Conservation (phyloP, 495 filamentous ascomycete genomes). For the Hyaloscypha bicolor region DNA sequence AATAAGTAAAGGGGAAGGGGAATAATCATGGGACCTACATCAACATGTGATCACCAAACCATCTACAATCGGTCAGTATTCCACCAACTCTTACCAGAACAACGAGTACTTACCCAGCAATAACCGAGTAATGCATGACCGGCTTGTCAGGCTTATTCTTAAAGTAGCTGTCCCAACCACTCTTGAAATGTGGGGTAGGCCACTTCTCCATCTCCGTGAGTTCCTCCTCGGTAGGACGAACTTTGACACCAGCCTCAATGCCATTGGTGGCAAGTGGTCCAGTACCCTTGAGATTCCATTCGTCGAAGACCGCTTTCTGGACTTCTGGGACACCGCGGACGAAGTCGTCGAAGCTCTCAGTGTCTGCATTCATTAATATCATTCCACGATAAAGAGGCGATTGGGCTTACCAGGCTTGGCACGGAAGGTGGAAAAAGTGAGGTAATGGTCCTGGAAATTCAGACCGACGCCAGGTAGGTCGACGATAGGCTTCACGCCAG, state of each 20-base stretch:
- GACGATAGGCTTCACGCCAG: constrained; percentile 70
- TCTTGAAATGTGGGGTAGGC: constrained; percentile 67
- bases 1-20: not conserved
- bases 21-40: constrained; percentile 40
- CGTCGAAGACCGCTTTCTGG: constrained; percentile 68
- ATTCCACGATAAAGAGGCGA: not conserved
- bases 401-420: constrained; percentile 61
- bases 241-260: constrained; percentile 82
- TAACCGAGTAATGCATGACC: constrained; percentile 80
- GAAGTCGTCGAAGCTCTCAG: constrained; percentile 82
- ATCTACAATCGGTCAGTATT: constrained; percentile 33
- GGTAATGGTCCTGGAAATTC: constrained; percentile 87
- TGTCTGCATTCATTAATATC: constrained; percentile 37
- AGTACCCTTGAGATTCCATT: constrained; percentile 80
- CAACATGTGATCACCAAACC: constrained; percentile 66
- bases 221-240: constrained; percentile 71
- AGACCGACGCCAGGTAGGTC: constrained; percentile 78
- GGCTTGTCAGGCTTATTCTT: constrained; percentile 86
- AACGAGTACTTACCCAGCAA: constrained; percentile 49
- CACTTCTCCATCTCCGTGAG: constrained; percentile 66
- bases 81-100: not conserved
- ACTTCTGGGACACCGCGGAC: constrained; percentile 71
- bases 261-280: constrained; percentile 82
- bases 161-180: constrained; percentile 80
- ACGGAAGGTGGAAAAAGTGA: constrained; percentile 74